Conservation (phyloP, 129 eudicot species). For the Flaveria bidentis region DNA sequence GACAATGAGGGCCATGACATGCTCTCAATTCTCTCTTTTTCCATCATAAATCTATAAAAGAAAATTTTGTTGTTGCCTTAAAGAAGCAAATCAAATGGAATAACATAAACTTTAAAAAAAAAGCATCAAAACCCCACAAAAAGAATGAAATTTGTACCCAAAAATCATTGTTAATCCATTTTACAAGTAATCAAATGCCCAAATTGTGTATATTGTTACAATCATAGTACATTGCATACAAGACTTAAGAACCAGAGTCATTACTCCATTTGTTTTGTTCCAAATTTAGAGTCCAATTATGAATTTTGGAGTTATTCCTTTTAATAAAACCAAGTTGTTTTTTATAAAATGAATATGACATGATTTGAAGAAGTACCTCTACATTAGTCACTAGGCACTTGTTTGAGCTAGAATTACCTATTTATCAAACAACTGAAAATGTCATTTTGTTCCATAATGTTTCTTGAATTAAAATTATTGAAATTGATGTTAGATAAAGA, state of each 20-base stretch:
- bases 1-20: constrained; percentile 42
- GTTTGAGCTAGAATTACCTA: constrained; percentile 6
- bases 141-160: constrained; percentile 38
- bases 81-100: constrained; percentile 33
- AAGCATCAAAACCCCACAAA: constrained; percentile 43
- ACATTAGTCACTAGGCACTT: background rate
- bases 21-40: constrained; percentile 27
- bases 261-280: constrained; percentile 9
- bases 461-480: background rate
- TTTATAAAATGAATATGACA: background rate
- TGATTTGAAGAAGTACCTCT: background rate
- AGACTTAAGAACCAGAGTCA: background rate
- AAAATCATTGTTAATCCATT: constrained; percentile 22
- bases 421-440: background rate
- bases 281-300: background rate
- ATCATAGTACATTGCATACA: background rate
- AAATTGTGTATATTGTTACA: constrained; percentile 7
- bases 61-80: constrained; percentile 33
- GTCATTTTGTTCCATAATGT: background rate
- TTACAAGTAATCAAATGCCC: background rate
- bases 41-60: constrained; percentile 27
- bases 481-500: background rate
- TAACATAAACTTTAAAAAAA: constrained; percentile 31
- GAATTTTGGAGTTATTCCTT: background rate
- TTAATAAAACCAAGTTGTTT: background rate